A percentile compares a stretch with the other conserved stretches of the same genome.
These are phyloP conservation scores for Blastobotrys capitulatus DNA, from an alignment of 1,139 yeast species.

Conservation along the genomic window DNA sequence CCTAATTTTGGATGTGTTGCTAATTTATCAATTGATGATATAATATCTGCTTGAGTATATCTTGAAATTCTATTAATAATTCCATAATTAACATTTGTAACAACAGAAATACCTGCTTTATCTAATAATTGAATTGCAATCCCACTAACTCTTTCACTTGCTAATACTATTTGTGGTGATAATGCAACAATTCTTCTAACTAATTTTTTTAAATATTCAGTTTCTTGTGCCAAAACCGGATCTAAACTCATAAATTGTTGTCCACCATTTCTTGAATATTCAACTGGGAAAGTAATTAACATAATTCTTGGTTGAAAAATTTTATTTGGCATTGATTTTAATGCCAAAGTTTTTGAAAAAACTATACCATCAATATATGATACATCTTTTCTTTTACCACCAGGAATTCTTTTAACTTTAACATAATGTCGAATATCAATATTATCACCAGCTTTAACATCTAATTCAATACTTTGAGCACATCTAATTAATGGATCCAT, in stretches of 20 bases:
- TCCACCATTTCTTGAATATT: constrained; percentile 70
- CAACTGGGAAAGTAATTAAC: constrained; percentile 82
- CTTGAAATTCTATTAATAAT: constrained; percentile 77
- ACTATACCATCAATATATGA: constrained; percentile 69
- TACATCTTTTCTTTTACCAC: constrained; percentile 58
- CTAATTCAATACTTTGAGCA: constrained; percentile 47
- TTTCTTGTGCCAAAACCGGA: constrained; percentile 82
- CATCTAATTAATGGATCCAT: constrained; percentile 42
- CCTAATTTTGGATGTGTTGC: constrained; percentile 64
- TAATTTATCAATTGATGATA: constrained; percentile 58
- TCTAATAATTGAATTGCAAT: constrained; percentile 68
- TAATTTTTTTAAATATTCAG: constrained; percentile 74
- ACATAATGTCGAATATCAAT: constrained; percentile 83
- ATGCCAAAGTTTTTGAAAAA: constrained; percentile 80
- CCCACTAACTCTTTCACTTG: constrained; percentile 81
- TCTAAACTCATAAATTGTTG: constrained; percentile 71
- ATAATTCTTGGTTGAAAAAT: constrained; percentile 70
- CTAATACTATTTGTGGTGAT: constrained; percentile 73
- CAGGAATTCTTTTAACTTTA: constrained; percentile 77
- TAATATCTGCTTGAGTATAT: constrained; percentile 77
- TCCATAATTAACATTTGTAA: constrained; percentile 73
- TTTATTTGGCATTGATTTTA: constrained; percentile 65
- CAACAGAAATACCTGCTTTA: constrained; percentile 74
- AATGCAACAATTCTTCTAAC: constrained; percentile 74
- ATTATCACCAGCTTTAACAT: constrained; percentile 59